Evolutionary conservation across 495 filamentous ascomycete species (phyloP).

Genomic region (Melanomma pulvis-pyrius): DNA sequence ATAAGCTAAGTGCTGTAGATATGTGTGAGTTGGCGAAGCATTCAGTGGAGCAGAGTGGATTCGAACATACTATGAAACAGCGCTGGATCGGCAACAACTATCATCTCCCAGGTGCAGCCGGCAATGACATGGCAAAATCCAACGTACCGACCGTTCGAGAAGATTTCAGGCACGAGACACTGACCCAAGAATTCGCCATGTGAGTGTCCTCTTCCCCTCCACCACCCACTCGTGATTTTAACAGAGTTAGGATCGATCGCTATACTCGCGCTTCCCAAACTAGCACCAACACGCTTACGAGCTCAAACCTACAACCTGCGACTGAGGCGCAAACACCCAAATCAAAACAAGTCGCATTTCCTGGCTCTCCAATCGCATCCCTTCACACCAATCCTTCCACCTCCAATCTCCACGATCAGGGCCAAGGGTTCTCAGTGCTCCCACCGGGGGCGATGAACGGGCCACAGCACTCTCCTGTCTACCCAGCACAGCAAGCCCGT

Average conservation of each 20-base stretch:
- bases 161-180: constrained; percentile 82
- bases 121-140: constrained; percentile 90
- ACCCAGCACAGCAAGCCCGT: constrained; percentile 33
- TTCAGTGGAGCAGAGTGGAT: constrained; percentile 91
- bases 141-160: constrained; percentile 94
- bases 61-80: constrained; percentile 83
- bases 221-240: background rate
- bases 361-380: constrained; percentile 39
- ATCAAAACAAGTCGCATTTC: constrained; percentile 23
- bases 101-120: constrained; percentile 69
- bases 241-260: constrained; percentile 40
- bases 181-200: constrained; percentile 80
- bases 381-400: constrained; percentile 38
- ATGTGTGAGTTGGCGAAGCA: constrained; percentile 99
- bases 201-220: constrained; percentile 42
- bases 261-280: constrained; percentile 37
- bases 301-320: constrained; percentile 14
- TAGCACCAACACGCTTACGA: constrained; percentile 17
- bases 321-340: constrained; percentile 23
- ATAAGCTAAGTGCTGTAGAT: constrained; percentile 94
- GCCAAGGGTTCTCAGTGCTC: constrained; percentile 27
- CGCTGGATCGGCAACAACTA: constrained; percentile 84
- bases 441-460: constrained; percentile 12
- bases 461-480: constrained; percentile 26
- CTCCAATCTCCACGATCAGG: constrained; percentile 18